Evolutionary conservation across 1,284 basidiomycete genomes (phyloP), one percentile per base, ranked within the genome.

Genomic region (Xerocomus amazonicus): DNA sequence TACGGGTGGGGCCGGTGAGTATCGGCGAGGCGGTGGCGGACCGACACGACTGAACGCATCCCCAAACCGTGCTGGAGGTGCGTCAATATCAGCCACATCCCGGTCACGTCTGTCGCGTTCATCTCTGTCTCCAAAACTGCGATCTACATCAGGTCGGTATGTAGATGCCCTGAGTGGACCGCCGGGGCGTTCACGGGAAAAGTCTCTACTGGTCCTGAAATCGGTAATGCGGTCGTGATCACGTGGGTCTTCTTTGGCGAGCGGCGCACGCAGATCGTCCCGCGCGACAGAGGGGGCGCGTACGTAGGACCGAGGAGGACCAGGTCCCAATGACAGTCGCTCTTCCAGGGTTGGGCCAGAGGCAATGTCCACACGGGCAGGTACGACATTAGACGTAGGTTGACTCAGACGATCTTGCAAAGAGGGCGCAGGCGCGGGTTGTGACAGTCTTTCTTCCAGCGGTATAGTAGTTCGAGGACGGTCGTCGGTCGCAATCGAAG

Each of bases 271-370:
- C 26, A 63, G 51, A 43, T 73, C 68, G 48, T 71, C 68, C 36
- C 69, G 68, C 41, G 56, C 53, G 17, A 62, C 55, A 16, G 72
- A 65, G 34, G 58, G 9, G 33, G 69, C 51, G 26, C 64, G 66
- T 16, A 47, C 26, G 34, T 66, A 66, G 12, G 41, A 32, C 42
- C 58, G 52, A 41, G 58, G 45, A 48, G 59, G 60, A 47, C 59
- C 51, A 17, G 66, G 59, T 43, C 60, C 60, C 39, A 63, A 56
- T 37, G 67, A 63, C 13, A 73, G 55, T 52, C 74, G 68, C 48
- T 76, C 73, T 64, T 75, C 73, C 17, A 75, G 59, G 48, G 56
- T 69, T n/a, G 69, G 62, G 23, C 65, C 59, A 51, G 63, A 60
- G 40, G 54, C 32, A 16, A 61, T 36, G 37, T 65, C 56, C 44